Base-by-base conservation (phyloP, 306 rosid genomes). In the Coriaria nepalensis region DNA sequence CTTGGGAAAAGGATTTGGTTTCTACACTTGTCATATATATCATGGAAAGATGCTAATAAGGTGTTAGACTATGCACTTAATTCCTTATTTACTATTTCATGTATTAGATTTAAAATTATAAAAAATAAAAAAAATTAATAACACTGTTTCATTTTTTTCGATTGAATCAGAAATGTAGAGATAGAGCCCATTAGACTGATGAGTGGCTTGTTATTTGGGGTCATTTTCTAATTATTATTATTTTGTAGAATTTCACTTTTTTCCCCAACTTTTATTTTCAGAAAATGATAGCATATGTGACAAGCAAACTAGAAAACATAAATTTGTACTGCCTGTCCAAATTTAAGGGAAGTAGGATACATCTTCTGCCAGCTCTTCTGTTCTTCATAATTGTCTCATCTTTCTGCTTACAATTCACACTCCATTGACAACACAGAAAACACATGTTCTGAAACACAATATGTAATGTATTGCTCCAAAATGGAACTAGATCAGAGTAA, bases 31-130 rank as follows among this genome's bases (percentile, higher is more conserved):
- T 39, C 95, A 88, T 13, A 39, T 33, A 53, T 88, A 74, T 35
- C 66, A 50, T 6, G 95, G 90, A 46, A 83, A 72, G 64, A 61
- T 80, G 0, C 37, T 74, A 4, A 71, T 87, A 65, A 78, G 82
- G 97, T 88, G 47, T 8, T 43, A 38, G 13, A 35, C n/a, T n/a
- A 47, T 40, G 45, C 33, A 4, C 34, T 33, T 39, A 2, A 53
- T 8, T 20, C 41, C 40, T 12, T 35, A 10, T 6, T 12, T 35
- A 6, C 7, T 9, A 6, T 10, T 35, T 11, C 29, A 6, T 37
- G 9, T 13, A 33, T 10, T 50, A 4, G 14, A 8, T 37, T 13
- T 20, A 7, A 11, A 8, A 10, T 0, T 5, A 12, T 6, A 4
- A 20, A 44, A 10, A 20, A 11, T 4, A 7, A 47, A 6, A 8